phyloP scores from a whole-genome alignment of 140 eudicot species.

The Erigeron philadelphicus region DNA sequence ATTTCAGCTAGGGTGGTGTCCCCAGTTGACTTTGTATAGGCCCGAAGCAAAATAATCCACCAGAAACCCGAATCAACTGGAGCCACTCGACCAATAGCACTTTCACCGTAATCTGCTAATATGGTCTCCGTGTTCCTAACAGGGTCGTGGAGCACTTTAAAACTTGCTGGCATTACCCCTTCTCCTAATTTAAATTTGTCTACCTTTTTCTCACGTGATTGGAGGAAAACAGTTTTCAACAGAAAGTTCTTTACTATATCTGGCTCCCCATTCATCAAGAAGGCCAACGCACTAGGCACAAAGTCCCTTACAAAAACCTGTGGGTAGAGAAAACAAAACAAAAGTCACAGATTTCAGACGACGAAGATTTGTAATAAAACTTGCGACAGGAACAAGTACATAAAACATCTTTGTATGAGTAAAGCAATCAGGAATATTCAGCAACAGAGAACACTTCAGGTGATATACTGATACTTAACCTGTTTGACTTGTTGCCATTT shows the following conservation, averaged over 20 bases:
- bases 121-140: slow-evolving; percentile 66
- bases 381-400: neutral
- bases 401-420: neutral
- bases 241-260: slow-evolving; percentile 81
- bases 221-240: slow-evolving; percentile 71
- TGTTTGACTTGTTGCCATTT: neutral
- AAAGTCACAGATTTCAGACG: neutral
- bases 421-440: neutral
- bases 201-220: slow-evolving; percentile 83
- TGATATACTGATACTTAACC: neutral
- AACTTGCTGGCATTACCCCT: slow-evolving; percentile 98
- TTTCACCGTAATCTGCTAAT: slow-evolving; percentile 87
- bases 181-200: slow-evolving; percentile 83
- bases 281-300: slow-evolving; percentile 91
- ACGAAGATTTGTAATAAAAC: neutral
- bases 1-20: slow-evolving; percentile 71
- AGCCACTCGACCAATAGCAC: slow-evolving; percentile 97
- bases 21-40: slow-evolving; percentile 87
- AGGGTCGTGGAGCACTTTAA: slow-evolving; percentile 82
- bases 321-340: neutral
- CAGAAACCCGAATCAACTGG: slow-evolving; percentile 98
- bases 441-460: no score
- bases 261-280: slow-evolving; percentile 89
- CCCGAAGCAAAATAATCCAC: slow-evolving; percentile 95
- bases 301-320: slow-evolving; percentile 91